Evolutionary conservation across 768 basidiomycete species (phyloP), one percentile per base, ranked within the genome.

Genomic region (Lanmaoa pseudosensibilis): DNA sequence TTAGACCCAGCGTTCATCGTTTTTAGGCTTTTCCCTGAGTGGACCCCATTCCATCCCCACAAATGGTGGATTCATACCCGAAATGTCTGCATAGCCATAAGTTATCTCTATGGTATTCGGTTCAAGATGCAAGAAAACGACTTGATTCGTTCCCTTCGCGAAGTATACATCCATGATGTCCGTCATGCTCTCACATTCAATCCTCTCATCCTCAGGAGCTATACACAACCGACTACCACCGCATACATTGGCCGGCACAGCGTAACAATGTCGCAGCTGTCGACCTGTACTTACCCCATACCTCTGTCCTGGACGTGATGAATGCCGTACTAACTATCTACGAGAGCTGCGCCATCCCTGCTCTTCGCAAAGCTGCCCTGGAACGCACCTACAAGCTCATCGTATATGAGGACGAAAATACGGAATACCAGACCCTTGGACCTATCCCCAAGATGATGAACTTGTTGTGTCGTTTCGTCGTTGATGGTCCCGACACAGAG

Each of bases 391-490:
- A 96, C 74, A 71, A 88, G 41, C 83, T 95, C 52, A 79, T 98
- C 62, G 78, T 84, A 10, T 83, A 82, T 63, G 97, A 98, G 68
- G 97, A 99, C 71, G 97, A 98, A 70, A 98, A 98, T 72, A 98
- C 96, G 1, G 80, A 75, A 5, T 95, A 91, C 71, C 95, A 98
- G 71, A 86, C 84, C 32, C 79, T 98, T 39, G 96, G 86, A 0
- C 95, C 95, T 1, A 94, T 98, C 33, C 92, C 88, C 45, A 98
- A 98, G 76, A 93, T 94, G 85, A 90, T 98, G 81, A 95, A 98
- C 75, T 82, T 94, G 67, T 75, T 99, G 57, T 87, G 83, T 49
- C 86, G 94, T 33, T 85, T 77, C 46, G 77, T 85, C 52, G 82
- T 75, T 23, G 94, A 98, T 57, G 96, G 96, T 1, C 74, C 81